Conservation (phyloP, 176 grass and related monocot species). For the Hyparrhenia diplandra region DNA sequence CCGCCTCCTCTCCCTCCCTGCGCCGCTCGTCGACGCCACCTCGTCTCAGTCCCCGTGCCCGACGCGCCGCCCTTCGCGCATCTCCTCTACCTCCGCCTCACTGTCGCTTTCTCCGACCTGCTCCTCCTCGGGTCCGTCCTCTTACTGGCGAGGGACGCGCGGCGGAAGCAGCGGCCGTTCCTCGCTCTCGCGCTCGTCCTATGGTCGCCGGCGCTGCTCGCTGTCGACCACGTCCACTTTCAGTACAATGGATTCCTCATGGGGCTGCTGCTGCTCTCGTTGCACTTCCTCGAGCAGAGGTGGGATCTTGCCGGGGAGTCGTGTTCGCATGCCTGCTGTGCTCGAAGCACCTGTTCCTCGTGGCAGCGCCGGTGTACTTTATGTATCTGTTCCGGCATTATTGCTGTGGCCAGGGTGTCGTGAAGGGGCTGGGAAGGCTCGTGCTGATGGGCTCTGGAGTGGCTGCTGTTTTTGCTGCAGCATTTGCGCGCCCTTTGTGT, state of each 20-base stretch:
- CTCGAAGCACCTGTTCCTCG: slow-evolving; percentile 87
- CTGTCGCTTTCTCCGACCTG: slow-evolving; percentile 43
- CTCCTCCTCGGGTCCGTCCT: slow-evolving; percentile 35
- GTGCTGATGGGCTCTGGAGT: slow-evolving; percentile 57
- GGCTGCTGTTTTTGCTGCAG: slow-evolving; percentile 49
- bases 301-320: slow-evolving; percentile 62
- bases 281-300: slow-evolving; percentile 63
- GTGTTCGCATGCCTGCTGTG: slow-evolving; percentile 68
- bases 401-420: slow-evolving; percentile 56
- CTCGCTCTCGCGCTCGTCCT: slow-evolving; percentile 45
- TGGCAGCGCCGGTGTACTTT: slow-evolving; percentile 78
- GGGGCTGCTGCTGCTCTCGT: slow-evolving; percentile 58
- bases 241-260: slow-evolving; percentile 81
- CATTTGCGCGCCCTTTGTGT: slow-evolving; percentile 77
- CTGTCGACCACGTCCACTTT: slow-evolving; percentile 85
- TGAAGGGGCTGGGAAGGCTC: slow-evolving; percentile 50
- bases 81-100: slow-evolving; percentile 63
- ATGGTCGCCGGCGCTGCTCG: slow-evolving; percentile 68
- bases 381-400: slow-evolving; percentile 79
- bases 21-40: slow-evolving; percentile 45
- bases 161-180: slow-evolving; percentile 16
- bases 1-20: slow-evolving; percentile 52
- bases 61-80: slow-evolving; percentile 21
- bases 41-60: slow-evolving; percentile 36
- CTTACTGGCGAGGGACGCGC: slow-evolving; percentile 29